Evolutionary conservation across 345 rosid species (phyloP), one percentile per base, ranked within the genome.

Genomic region (Triadica sebifera): DNA sequence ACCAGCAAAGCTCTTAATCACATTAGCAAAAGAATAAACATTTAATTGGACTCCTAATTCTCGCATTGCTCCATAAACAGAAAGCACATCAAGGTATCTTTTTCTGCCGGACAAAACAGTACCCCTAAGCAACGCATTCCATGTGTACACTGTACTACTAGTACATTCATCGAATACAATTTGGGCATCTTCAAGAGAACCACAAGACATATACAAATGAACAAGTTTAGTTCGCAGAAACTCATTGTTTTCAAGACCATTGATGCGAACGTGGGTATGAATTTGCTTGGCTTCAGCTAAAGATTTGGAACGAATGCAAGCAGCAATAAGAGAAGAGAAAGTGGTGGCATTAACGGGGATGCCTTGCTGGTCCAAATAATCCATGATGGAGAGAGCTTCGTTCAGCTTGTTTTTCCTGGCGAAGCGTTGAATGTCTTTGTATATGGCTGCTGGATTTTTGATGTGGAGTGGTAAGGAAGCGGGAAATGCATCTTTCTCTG

Each of bases 81-180:
- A 79, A 49, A 90, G 79, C 72, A 89, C 92, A 75, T 92, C 90
- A 38, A 68, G 71, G 78, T 89, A 94, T 61, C 80, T 66, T 65
- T 83, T 89, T 75, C 83, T 75, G 46, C 97, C 97, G 9, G 88
- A 88, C 38, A 89, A 77, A 51, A 94, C 97, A 51, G 85, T 82
- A 20, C 98, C 98, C 76, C 97, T 85, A 72, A 94, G 88, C 86
- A 94, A 77, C 0, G 97, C 98, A 73, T 94, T 94, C 89, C 95
- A 92, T 0, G 91, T 85, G 45, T 94, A 86, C 67, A 88, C 91
- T 24, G 83, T 86, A 45, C 69, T 70, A 72, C 81, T 74, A 74
- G 78, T 52, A 81, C 89, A 79, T 74, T 81, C 90, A 59, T 85
- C 89, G 77, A 94, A 90, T 66, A 94, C 83, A 80, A 64, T 81